Conservation (phyloP, 768 basidiomycete species). For the Phanerochaete sordida region DNA sequence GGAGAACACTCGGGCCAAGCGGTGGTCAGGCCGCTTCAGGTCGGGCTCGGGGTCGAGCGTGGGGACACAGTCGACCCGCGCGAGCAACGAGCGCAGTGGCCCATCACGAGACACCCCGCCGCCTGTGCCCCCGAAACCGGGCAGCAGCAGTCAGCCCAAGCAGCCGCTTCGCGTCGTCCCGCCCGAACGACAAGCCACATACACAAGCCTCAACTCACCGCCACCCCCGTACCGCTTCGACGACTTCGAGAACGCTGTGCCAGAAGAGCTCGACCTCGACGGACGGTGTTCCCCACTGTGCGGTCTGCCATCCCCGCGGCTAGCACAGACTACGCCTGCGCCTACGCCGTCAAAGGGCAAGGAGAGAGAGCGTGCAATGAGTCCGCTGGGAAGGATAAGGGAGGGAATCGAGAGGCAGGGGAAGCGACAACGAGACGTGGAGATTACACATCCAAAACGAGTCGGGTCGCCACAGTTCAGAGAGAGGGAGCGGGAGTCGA, state of each 20-base stretch:
- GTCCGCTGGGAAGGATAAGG: constrained; percentile 12
- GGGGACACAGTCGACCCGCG: constrained; percentile 10
- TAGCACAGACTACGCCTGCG: constrained; percentile 9
- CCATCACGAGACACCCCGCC: constrained; percentile 9
- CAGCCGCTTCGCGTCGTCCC: constrained; percentile 1
- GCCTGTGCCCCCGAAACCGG: constrained; percentile 9
- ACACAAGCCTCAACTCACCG: constrained; percentile 7
- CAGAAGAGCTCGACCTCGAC: constrained; percentile 21
- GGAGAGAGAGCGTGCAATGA: constrained; percentile 18
- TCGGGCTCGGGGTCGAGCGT: constrained; percentile 15
- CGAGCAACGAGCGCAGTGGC: background rate
- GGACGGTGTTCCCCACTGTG: constrained; percentile 33
- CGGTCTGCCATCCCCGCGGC: constrained; percentile 21
- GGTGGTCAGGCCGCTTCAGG: constrained; percentile 10
- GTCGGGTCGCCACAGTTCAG: constrained; percentile 21
- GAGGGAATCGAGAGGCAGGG: constrained; percentile 25
- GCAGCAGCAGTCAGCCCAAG: background rate
- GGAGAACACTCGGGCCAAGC: background rate
- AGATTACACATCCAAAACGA: constrained; percentile 20
- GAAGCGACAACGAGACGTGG: constrained; percentile 15
- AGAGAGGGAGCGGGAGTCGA: constrained; percentile 21
- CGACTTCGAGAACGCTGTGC: constrained; percentile 9
- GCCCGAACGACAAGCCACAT: background rate
- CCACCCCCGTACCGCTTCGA: constrained; percentile 16
- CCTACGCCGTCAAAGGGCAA: constrained; percentile 19